Base-by-base conservation (phyloP, 345 rosid genomes). In the Eutrema japonicum region DNA sequence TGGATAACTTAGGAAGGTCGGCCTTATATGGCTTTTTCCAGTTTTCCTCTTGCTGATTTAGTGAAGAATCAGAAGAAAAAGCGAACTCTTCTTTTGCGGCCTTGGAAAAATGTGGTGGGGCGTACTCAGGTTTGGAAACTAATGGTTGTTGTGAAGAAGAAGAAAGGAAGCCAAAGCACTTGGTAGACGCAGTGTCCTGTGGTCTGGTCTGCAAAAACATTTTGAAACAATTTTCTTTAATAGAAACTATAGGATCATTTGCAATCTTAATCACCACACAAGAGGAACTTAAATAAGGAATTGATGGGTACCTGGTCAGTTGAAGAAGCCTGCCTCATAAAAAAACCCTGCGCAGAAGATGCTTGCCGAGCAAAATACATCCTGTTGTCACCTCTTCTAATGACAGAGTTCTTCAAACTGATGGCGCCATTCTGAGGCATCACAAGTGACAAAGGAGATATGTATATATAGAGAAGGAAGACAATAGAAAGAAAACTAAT, bases 321-420 rank as follows among this genome's bases (percentile, higher is more conserved):
- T 12, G 86, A 77, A 68, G 86, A 77, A 68, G 65, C 84, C 65
- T 67, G 95, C 77, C 96, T 85, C 98, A 90, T 90, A 81, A 84
- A 93, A 70, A 71, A 83, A 32, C 81, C 87, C 66, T 88, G 96
- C 26, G 87, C 79, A 62, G 70, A 77, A 26, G 90, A 82, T 8
- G 68, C 85, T 81, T 92, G 98, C 36, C 96, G 85, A 4, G 92
- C 88, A 70, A 88, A 92, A 72, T 66, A 43, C 78, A 81, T 26
- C 71, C 75, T 81, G 65, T 78, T 88, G 62, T 88, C 91, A 62
- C 77, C 59, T 68, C 98, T 84, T 67, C 65, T 80, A 50, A 79
- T 57, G 35, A 72, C 84, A 61, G 84, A 77, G 71, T 46, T 69
- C 70, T 88, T 89, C 59, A 89, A 83, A 75, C 71, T 79, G 72